phyloP scores from a whole-genome alignment of 2,329 filamentous ascomycete species.

The Dactylellina parvicollis region DNA sequence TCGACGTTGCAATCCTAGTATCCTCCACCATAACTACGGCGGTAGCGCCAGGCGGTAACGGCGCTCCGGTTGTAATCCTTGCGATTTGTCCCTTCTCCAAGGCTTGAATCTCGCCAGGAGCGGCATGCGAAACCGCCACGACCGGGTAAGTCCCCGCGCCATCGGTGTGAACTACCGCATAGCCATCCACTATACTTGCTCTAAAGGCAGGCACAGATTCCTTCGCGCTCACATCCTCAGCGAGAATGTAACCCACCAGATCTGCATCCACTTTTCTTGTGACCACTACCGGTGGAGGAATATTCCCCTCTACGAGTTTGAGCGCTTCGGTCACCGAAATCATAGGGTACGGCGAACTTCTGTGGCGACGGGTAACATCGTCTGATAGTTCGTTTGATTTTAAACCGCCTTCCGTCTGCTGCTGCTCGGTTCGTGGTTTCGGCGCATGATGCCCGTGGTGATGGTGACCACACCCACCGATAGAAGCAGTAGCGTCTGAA shows the following conservation, averaged over 20 bases:
- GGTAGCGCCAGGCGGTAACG: slow-evolving; percentile 85
- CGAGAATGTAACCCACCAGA: slow-evolving; percentile 80
- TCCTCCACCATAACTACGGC: slow-evolving; percentile 98
- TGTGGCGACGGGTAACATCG: slow-evolving; percentile 71
- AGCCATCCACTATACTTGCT: slow-evolving; percentile 96
- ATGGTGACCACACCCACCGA: slow-evolving; percentile 58
- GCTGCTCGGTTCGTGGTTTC: slow-evolving; percentile 71
- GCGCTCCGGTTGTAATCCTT: slow-evolving; percentile 92
- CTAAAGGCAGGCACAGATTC: slow-evolving; percentile 92
- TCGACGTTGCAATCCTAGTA: slow-evolving; percentile 78
- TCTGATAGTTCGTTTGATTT: slow-evolving; percentile 64
- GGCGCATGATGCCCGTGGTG: slow-evolving; percentile 68
- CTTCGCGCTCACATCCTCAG: slow-evolving; percentile 79
- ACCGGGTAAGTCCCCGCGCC: slow-evolving; percentile 82
- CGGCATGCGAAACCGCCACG: slow-evolving; percentile 83
- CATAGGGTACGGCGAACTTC: slow-evolving; percentile 93
- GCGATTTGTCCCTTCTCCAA: slow-evolving; percentile 80
- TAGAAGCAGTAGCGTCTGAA: slow-evolving; percentile 12
- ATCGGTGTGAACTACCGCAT: slow-evolving; percentile 77
- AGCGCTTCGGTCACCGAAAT: slow-evolving; percentile 84
- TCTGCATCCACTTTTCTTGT: slow-evolving; percentile 71
- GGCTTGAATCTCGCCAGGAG: slow-evolving; percentile 67
- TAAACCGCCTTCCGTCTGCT: slow-evolving; percentile 58
- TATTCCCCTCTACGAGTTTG: slow-evolving; percentile 75
- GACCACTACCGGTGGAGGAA: slow-evolving; percentile 71